Evolutionary conservation across 176 grass and related monocot genomes (phyloP).

Genomic region (Cenchrus americanus): DNA sequence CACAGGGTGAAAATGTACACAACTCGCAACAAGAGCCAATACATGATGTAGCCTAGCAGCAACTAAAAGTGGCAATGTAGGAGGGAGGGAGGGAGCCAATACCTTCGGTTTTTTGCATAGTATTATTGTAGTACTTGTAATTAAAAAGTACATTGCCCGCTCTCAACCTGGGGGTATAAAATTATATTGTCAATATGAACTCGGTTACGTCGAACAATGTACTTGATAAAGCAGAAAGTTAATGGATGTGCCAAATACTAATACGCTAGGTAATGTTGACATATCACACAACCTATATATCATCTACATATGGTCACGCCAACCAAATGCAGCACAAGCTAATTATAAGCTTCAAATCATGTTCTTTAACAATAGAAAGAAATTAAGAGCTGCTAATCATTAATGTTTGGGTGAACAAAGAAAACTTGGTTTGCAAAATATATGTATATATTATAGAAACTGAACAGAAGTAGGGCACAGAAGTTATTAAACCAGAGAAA

Average conservation of each 20-base stretch:
- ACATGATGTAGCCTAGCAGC: slow-evolving; percentile 12
- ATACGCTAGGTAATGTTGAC: not conserved
- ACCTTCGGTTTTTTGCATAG: slow-evolving; percentile 97
- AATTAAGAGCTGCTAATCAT: not conserved
- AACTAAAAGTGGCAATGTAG: slow-evolving; percentile 26
- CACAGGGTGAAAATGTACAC: not conserved
- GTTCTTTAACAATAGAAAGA: not conserved
- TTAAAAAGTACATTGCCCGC: slow-evolving; percentile 95
- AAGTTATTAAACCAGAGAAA: slow-evolving; percentile 29
- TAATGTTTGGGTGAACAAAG: slow-evolving; percentile 14
- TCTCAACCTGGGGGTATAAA: slow-evolving; percentile 73
- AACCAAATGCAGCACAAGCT: slow-evolving; percentile 14
- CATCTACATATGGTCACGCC: not conserved
- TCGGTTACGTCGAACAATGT: slow-evolving; percentile 27
- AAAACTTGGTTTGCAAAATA: not conserved
- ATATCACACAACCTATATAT: not conserved
- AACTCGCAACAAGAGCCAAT: not conserved
- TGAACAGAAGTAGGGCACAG: slow-evolving; percentile 28
- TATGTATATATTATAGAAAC: not conserved
- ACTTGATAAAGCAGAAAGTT: slow-evolving; percentile 22
- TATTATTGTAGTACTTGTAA: slow-evolving; percentile 98
- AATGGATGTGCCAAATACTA: not conserved
- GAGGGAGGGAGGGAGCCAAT: not conserved
- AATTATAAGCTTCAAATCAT: slow-evolving; percentile 1
- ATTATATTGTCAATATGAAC: not conserved